phyloP scores from a whole-genome alignment of 2,329 filamentous ascomycete genomes.

The Ciborinia camelliae region DNA sequence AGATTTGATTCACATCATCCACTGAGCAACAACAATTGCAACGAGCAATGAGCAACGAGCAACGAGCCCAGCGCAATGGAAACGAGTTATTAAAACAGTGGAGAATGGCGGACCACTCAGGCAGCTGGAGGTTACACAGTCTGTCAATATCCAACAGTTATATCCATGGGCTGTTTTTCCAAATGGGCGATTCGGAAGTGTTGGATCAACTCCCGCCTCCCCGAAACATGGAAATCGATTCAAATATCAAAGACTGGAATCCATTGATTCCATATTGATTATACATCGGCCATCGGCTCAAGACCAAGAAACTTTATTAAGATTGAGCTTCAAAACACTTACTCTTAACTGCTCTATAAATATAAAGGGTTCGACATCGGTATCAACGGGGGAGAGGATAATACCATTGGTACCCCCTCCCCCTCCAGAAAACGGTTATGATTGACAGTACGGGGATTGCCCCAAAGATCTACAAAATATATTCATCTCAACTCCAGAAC shows the following conservation, averaged over 20 bases:
- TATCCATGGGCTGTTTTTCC: neutral
- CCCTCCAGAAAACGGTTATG: neutral
- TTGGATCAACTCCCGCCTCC: neutral
- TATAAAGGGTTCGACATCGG: neutral
- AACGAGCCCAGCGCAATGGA: conserved; percentile 6
- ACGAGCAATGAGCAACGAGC: neutral
- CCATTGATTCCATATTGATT: too few relatives aligned
- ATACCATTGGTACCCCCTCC: neutral
- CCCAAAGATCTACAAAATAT: too few relatives aligned
- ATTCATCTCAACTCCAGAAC: neutral
- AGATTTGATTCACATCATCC: neutral
- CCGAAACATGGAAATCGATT: too few relatives aligned
- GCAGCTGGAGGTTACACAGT: too few relatives aligned
- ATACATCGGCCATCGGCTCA: neutral
- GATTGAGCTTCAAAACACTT: neutral
- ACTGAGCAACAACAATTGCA: neutral
- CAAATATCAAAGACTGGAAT: too few relatives aligned
- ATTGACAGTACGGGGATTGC: neutral
- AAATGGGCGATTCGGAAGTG: neutral
- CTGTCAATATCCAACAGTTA: too few relatives aligned
- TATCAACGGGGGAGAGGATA: neutral
- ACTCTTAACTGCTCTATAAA: neutral
- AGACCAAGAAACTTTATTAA: neutral
- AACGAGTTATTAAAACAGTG: neutral
- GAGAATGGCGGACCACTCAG: neutral